Evolutionary conservation across 2,329 filamentous ascomycete genomes (phyloP), one percentile per base, ranked within the genome.

Genomic region (Herpotrichia juniperi): DNA sequence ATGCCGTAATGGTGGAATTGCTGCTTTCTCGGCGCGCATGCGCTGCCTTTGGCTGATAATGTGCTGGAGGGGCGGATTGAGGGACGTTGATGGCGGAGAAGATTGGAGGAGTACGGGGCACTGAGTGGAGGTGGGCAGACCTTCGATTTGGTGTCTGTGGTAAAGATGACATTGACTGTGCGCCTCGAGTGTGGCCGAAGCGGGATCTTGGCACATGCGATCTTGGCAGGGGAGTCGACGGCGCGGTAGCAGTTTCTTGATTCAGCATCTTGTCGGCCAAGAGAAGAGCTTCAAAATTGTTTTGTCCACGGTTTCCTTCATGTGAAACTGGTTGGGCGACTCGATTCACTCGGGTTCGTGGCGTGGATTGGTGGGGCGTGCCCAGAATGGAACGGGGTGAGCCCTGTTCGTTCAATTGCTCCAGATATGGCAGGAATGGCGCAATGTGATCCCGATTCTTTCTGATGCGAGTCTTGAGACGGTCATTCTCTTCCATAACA

Each of bases 381-480:
- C 85, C 86, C 21, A 72, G 63, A 14, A 66, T 63, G 14, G 72
- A 74, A 12, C 89, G 88, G 1, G 90, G 89, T 62, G 90, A 72
- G 34, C 52, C 88, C 65, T 89, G 87, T 43, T 96, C 83, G 37
- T 63, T 61, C 59, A 64, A 62, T 30, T 66, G 62, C 50, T 66
- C 63, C 26, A 72, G 64, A 30, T 67, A 70, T 46, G 71, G 68
- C n/a, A 74, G 56, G 25, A 74, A 65, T 2, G 71, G 69, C 52
- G 90, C 89, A 63, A 96, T 87, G 67, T 96, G 92, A 68, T 96
- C 90, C 56, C 93, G 82, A 68, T 96, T 96, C 71, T 96, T 91
- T 35, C 89, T 86, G 58, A 97, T 96, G 17, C 93, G 87, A 56
- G 87, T 90, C 52, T 93, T 84, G 45, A 97, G 80, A 70, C 90